Evolutionary conservation across 306 rosid genomes (phyloP).

Genomic region (Elaeagnus macrophylla): DNA sequence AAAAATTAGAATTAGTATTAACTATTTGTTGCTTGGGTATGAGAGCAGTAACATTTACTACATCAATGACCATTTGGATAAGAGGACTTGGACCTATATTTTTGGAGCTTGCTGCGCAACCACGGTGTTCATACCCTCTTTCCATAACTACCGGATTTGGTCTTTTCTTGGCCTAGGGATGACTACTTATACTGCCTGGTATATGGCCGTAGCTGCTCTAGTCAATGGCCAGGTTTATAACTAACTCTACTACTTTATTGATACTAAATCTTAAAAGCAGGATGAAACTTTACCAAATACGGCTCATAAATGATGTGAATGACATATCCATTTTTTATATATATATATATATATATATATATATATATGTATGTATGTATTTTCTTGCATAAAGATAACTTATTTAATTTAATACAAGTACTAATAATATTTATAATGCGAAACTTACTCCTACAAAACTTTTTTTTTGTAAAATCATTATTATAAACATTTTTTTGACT

Average conservation of each 20-base stretch:
- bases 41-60: slow-evolving; percentile 80
- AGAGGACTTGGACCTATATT: slow-evolving; percentile 93
- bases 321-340: too few relatives aligned
- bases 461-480: not conserved
- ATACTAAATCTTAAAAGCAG: not conserved
- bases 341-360: too few relatives aligned
- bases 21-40: not conserved
- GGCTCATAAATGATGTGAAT: too few relatives aligned
- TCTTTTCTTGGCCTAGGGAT: slow-evolving; percentile 93
- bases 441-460: too few relatives aligned
- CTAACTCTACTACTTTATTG: not conserved
- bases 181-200: slow-evolving; percentile 99
- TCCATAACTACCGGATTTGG: slow-evolving; percentile 94
- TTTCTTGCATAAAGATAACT: too few relatives aligned
- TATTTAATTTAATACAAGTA: too few relatives aligned
- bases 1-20: not conserved
- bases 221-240: slow-evolving; percentile 70
- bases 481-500: not conserved
- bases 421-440: too few relatives aligned
- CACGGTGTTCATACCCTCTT: slow-evolving; percentile 93
- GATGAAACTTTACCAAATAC: too few relatives aligned
- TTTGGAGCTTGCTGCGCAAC: slow-evolving; percentile 99
- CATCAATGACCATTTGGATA: slow-evolving; percentile 81
- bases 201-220: slow-evolving; percentile 55
- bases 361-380: too few relatives aligned